These are phyloP conservation scores for Ophiostoma ulmi DNA, from an alignment of 2,329 filamentous ascomycete species.

Conservation along the genomic window DNA sequence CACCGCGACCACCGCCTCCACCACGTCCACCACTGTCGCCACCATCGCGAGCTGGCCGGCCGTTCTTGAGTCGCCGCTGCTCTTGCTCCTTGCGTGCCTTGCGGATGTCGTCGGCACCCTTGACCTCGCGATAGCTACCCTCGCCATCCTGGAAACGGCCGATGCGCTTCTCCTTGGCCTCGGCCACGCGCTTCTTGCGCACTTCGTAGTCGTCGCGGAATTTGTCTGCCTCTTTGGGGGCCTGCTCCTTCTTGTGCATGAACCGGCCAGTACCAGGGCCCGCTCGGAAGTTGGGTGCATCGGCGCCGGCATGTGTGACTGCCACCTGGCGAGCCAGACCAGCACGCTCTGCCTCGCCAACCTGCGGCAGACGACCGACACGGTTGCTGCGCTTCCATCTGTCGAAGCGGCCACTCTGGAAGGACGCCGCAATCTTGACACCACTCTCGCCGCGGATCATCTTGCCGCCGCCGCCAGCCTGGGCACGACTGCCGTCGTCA, in stretches of 20 bases:
- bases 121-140: constrained; percentile 72
- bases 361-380: constrained; percentile 68
- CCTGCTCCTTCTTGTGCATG: constrained; percentile 80
- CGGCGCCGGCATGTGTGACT: constrained; percentile 30
- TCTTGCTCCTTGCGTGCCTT: constrained; percentile 76
- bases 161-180: constrained; percentile 78
- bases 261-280: constrained; percentile 50
- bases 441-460: constrained; percentile 87
- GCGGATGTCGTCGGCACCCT: constrained; percentile 75
- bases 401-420: constrained; percentile 91
- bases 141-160: constrained; percentile 68
- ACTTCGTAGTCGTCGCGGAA: constrained; percentile 84
- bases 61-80: constrained; percentile 79
- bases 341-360: constrained; percentile 71
- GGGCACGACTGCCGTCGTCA: constrained; percentile 72
- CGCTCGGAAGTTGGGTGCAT: constrained; percentile 25
- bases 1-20: constrained; percentile 15
- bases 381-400: constrained; percentile 85
- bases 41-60: constrained; percentile 51
- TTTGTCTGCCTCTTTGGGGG: constrained; percentile 90
- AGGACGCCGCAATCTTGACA: constrained; percentile 90
- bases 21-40: constrained; percentile 19
- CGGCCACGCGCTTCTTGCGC: constrained; percentile 82
- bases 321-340: constrained; percentile 32
- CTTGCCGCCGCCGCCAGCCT: constrained; percentile 39